Conservation (phyloP, 2,329 filamentous ascomycete species). For the Nothopassalora personata region DNA sequence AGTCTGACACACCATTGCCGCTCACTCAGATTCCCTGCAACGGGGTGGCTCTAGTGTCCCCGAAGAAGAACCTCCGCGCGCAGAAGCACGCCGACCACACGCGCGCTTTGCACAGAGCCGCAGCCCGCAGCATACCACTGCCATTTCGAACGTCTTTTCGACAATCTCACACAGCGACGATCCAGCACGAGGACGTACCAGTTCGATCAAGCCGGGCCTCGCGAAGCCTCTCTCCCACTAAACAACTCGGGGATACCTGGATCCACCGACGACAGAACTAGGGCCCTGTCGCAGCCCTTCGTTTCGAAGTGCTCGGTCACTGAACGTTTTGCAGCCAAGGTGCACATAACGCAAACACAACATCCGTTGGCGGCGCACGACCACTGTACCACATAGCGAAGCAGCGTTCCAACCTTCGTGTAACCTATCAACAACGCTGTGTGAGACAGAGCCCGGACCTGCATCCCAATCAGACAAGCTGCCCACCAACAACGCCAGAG, state of each 20-base stretch:
- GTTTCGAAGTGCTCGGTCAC: neutral
- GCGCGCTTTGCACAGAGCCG: neutral
- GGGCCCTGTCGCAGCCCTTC: neutral
- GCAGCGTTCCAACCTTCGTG: neutral
- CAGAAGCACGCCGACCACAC: neutral
- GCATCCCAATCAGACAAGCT: neutral
- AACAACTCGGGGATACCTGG: neutral
- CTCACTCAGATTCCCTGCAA: neutral
- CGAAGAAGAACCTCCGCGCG: neutral
- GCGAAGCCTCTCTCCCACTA: neutral
- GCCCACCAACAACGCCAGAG: neutral
- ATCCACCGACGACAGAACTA: neutral
- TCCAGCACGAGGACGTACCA: neutral
- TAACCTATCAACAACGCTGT: neutral
- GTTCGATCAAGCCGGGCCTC: neutral
- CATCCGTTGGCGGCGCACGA: neutral
- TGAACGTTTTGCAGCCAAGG: too few species aligned
- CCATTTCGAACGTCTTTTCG: neutral
- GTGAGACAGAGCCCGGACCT: neutral
- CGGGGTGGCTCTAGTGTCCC: neutral
- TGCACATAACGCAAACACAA: neutral
- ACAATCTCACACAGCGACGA: neutral
- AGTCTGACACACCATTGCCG: neutral
- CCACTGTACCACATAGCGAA: neutral
- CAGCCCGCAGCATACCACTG: neutral